Conservation (phyloP, 2,329 filamentous ascomycete species). For the Pleomassaria siparia region DNA sequence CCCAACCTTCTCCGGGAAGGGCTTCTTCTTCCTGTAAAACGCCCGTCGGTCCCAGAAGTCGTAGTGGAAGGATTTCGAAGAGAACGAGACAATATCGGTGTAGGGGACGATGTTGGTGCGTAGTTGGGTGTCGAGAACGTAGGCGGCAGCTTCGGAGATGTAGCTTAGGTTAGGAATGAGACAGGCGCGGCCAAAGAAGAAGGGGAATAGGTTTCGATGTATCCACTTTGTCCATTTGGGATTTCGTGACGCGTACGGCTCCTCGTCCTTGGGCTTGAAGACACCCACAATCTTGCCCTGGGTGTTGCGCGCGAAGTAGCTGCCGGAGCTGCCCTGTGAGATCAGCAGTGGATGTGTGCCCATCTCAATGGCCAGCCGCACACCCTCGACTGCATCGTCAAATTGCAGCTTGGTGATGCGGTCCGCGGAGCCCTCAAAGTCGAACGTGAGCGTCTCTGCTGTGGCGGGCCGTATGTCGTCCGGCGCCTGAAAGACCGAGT, state of each 20-base stretch:
- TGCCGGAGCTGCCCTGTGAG: conserved; percentile 93
- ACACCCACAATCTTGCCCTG: conserved; percentile 95
- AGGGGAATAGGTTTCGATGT: conserved; percentile 94
- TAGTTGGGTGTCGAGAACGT: conserved; percentile 87
- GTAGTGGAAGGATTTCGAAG: conserved; percentile 97
- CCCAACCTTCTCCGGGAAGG: conserved; percentile 84
- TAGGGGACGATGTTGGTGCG: conserved; percentile 93
- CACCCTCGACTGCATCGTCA: conserved; percentile 84
- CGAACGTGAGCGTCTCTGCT: conserved; percentile 68
- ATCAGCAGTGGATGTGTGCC: conserved; percentile 95
- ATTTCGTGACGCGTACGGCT: conserved; percentile 94
- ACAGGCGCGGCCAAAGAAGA: conserved; percentile 92
- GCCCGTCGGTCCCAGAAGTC: conserved; percentile 94
- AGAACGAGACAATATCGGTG: conserved; percentile 90
- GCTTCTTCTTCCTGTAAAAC: conserved; percentile 83
- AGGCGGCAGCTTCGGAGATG: conserved; percentile 95
- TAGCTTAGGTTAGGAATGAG: conserved; percentile 97
- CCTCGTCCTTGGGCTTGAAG: conserved; percentile 98
- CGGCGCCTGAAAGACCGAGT: conserved; percentile 93
- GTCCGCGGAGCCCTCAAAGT: conserved; percentile 58
- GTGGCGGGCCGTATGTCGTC: conserved; percentile 82
- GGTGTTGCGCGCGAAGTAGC: conserved; percentile 91
- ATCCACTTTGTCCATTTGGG: conserved; percentile 99
- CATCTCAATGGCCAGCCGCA: conserved; percentile 84
- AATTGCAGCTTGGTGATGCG: conserved; percentile 79